Base-by-base conservation (phyloP, 805 yeast genomes). In the Torulaspora maleeae region DNA sequence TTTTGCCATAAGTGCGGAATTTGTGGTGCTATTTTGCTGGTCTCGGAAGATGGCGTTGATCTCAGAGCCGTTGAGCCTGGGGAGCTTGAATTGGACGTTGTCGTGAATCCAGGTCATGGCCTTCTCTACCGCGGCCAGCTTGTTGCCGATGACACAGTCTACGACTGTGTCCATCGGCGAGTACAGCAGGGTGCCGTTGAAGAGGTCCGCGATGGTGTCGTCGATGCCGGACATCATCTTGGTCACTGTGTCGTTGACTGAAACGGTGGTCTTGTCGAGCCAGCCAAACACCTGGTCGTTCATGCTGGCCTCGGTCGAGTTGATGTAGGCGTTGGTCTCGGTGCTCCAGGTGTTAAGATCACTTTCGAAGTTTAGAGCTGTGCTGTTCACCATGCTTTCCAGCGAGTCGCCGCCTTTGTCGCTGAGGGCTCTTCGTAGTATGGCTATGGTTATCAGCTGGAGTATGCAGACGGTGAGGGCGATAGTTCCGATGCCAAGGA, bases 141-240 rank as follows among this genome's bases (percentile, higher is more conserved):
- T 93, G 39, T 83, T 71, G 13, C 86, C 91, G 30, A 93, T 71
- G 2, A 86, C 78, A 67, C 99, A 91, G 27, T 82, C 79, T 3
- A 90, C 84, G 0, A 88, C 79, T 0, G 82, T 74, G 24, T 74
- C 72, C 37, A 88, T 72, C 0, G 95, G 85, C 1, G 61, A 60
- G 38, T 80, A 77, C 9, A 91, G 66, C 0, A 84, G 76, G 0
- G 97, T 87, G 2, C 73, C 73, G 4, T 81, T 79, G 65, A 93
- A 89, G 0, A 80, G 72, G 7, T 73, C 70, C 24, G 72, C 71
- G 5, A 93, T 62, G 0, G 80, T 79, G 3, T 59, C 55, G 58
- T 85, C 82, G 69, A 90, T 75, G n/a, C 68, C 72, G 2, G 60
- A 66, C 41, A 83, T 71, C 61, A 89, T 82, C 1, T 62, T 66